Conservation (phyloP, 768 basidiomycete genomes). For the Russula virescens region DNA sequence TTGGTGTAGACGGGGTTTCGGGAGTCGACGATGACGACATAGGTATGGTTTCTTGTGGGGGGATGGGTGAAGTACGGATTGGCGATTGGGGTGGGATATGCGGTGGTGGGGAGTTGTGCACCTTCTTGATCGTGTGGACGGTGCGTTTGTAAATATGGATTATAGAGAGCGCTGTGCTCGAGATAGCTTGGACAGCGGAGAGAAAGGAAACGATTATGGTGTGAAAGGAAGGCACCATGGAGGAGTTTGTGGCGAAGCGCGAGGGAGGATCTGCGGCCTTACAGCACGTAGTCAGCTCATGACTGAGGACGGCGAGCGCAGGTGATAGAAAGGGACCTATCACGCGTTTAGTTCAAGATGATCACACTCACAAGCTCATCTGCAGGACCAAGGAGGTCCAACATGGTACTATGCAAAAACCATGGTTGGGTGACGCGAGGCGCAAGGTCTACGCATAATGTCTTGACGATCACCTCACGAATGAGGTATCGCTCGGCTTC, state of each 20-base stretch:
- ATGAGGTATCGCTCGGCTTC: conserved; percentile 77
- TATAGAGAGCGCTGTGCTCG: conserved; percentile 60
- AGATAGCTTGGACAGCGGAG: conserved; percentile 66
- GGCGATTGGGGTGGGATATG: neutral
- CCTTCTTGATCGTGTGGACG: conserved; percentile 56
- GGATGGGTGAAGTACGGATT: neutral
- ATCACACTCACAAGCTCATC: conserved; percentile 16
- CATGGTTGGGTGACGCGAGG: conserved; percentile 79
- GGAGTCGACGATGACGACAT: neutral
- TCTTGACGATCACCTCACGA: conserved; percentile 77
- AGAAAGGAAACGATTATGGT: conserved; percentile 62
- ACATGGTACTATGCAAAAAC: conserved; percentile 73
- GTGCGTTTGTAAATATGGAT: conserved; percentile 64
- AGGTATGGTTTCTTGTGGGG: neutral
- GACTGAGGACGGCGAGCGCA: neutral
- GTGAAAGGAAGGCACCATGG: conserved; percentile 36
- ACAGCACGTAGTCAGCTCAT: neutral
- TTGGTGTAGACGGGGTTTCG: neutral
- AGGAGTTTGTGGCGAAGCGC: conserved; percentile 27
- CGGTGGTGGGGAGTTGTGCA: conserved; percentile 35
- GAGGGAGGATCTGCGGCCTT: conserved; percentile 28
- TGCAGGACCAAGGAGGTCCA: conserved; percentile 55
- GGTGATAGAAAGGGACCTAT: neutral
- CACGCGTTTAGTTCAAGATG: neutral
- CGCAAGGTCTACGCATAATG: conserved; percentile 48